Evolutionary conservation across 805 yeast genomes (phyloP).

Genomic region (Metschnikowia colocasiae): DNA sequence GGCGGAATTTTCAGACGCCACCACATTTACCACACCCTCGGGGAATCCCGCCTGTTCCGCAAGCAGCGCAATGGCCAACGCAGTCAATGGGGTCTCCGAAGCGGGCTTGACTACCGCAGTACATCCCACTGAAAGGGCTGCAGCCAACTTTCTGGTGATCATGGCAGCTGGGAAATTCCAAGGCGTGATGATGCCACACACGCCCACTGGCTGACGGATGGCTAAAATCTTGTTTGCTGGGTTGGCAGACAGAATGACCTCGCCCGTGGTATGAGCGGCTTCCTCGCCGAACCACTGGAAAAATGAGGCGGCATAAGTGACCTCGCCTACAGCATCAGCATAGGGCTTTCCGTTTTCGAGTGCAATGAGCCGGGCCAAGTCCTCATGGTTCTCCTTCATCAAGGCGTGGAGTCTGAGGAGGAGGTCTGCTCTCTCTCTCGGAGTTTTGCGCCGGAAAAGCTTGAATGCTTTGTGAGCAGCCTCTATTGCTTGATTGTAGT

Average conservation of each 20-base stretch:
- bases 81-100: slow-evolving; percentile 68
- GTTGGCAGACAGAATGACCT: slow-evolving; percentile 53
- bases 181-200: slow-evolving; percentile 74
- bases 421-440: slow-evolving; percentile 52
- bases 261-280: slow-evolving; percentile 71
- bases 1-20: slow-evolving; percentile 44
- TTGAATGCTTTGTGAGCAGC: slow-evolving; percentile 53
- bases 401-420: slow-evolving; percentile 51
- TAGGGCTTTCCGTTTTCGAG: slow-evolving; percentile 74
- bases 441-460: slow-evolving; percentile 49
- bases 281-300: slow-evolving; percentile 89
- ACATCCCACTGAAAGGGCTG: slow-evolving; percentile 79
- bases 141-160: slow-evolving; percentile 72
- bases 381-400: slow-evolving; percentile 56
- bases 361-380: slow-evolving; percentile 60
- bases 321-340: slow-evolving; percentile 70
- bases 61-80: slow-evolving; percentile 61
- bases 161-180: slow-evolving; percentile 84
- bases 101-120: slow-evolving; percentile 77
- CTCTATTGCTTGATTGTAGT: slow-evolving; percentile 53
- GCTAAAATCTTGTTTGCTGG: slow-evolving; percentile 51
- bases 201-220: slow-evolving; percentile 74
- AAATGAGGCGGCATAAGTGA: slow-evolving; percentile 64
- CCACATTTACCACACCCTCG: slow-evolving; percentile 60
- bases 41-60: slow-evolving; percentile 70